Evolutionary conservation across 768 basidiomycete species (phyloP).

Genomic region (Tylopilus plumbeoviolaceoides): DNA sequence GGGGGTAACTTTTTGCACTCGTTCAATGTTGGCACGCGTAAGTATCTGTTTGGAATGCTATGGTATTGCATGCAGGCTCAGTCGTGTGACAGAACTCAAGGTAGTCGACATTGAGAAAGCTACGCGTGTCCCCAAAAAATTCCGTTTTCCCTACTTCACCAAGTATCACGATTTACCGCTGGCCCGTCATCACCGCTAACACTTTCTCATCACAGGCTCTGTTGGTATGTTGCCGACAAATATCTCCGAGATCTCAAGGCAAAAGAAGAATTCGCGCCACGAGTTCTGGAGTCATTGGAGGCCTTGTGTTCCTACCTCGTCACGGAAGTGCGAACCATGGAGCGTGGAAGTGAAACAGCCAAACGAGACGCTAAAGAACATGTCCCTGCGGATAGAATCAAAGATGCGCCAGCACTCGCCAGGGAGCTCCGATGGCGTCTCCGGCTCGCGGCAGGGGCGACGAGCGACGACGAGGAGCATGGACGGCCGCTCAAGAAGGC

Average conservation of each 20-base stretch:
- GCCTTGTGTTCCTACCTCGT: conserved; percentile 77
- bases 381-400: conserved; percentile 75
- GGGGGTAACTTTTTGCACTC: conserved; percentile 98
- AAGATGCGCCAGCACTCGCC: conserved; percentile 77
- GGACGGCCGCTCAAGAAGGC: conserved; percentile 23
- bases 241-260: conserved; percentile 69
- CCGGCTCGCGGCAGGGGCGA: conserved; percentile 52
- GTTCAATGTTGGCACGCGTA: conserved; percentile 82
- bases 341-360: conserved; percentile 63
- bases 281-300: conserved; percentile 68
- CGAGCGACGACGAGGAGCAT: conserved; percentile 65
- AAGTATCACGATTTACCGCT: conserved; percentile 43
- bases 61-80: conserved; percentile 10
- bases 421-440: conserved; percentile 85
- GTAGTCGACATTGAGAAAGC: conserved; percentile 89
- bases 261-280: conserved; percentile 45
- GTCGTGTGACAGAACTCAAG: conserved; percentile 59
- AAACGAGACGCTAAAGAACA: conserved; percentile 79
- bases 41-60: conserved; percentile 27
- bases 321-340: conserved; percentile 66
- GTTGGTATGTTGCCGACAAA: conserved; percentile 88
- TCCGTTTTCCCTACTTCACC: conserved; percentile 79
- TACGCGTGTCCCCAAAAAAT: conserved; percentile 91
- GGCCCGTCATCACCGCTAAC: conserved; percentile 5
- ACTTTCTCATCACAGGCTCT: conserved; percentile 48